phyloP scores from a whole-genome alignment of 352 stramenopile genomes.

The Phytophthora cryptogea region DNA sequence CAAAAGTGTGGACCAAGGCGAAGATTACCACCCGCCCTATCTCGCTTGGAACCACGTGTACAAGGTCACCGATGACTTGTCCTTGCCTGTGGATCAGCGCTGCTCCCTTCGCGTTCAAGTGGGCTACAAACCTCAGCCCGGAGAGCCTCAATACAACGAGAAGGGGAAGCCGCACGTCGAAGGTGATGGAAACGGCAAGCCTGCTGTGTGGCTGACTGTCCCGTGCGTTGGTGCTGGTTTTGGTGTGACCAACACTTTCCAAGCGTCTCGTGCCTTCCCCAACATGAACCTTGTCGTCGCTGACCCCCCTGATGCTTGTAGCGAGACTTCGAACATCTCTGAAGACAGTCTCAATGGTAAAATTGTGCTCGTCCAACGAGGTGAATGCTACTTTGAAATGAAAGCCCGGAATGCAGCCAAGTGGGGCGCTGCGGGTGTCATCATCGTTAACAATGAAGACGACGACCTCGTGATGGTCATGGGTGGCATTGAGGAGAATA shows the following conservation, averaged over 20 bases:
- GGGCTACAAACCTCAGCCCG: constrained; percentile 10
- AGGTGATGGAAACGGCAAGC: constrained; percentile 15
- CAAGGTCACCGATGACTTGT: constrained; percentile 34
- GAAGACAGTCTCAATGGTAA: constrained; percentile 45
- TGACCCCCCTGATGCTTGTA: constrained; percentile 62
- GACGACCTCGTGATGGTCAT: constrained; percentile 82
- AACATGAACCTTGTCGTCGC: constrained; percentile 45
- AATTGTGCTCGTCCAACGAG: constrained; percentile 55
- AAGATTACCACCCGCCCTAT: constrained; percentile 42
- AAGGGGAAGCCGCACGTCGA: constrained; percentile 16
- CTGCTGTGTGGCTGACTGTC: constrained; percentile 40
- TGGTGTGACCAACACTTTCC: constrained; percentile 43
- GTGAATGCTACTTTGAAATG: constrained; percentile 75
- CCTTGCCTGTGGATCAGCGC: constrained; percentile 36
- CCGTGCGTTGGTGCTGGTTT: constrained; percentile 70
- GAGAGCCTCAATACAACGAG: constrained; percentile 17
- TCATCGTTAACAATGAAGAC: constrained; percentile 71
- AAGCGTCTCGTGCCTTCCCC: constrained; percentile 29
- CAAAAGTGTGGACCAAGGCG: constrained; percentile 11
- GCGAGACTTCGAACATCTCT: constrained; percentile 32
- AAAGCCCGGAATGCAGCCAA: constrained; percentile 63
- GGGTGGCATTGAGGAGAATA: constrained; percentile 43
- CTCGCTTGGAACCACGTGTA: constrained; percentile 52
- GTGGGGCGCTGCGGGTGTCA: constrained; percentile 53
- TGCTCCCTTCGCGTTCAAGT: constrained; percentile 45